These are phyloP conservation scores for Debaryomyces sp. DNA, from an alignment of 1,139 yeast species.

Conservation along the genomic window DNA sequence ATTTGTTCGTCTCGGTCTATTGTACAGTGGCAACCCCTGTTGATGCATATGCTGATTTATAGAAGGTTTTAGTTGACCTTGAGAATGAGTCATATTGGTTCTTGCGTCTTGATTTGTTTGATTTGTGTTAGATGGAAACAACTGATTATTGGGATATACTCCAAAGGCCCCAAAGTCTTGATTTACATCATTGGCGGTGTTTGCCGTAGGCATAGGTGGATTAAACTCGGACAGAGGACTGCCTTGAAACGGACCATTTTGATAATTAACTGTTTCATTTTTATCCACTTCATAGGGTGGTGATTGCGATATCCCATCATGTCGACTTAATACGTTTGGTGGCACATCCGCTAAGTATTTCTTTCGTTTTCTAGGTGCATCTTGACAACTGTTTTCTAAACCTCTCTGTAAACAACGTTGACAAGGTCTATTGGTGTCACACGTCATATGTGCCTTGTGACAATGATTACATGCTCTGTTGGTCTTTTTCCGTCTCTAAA, in stretches of 20 bases:
- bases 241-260: slow-evolving; percentile 10
- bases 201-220: background rate
- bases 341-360: slow-evolving; percentile 73
- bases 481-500: slow-evolving; percentile 56
- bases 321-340: slow-evolving; percentile 14
- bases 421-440: slow-evolving; percentile 84
- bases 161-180: slow-evolving; percentile 2
- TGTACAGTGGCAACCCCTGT: background rate
- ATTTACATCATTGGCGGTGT: slow-evolving; percentile 1
- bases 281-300: background rate
- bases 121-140: background rate
- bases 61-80: background rate
- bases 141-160: background rate
- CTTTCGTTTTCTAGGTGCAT: slow-evolving; percentile 86
- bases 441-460: slow-evolving; percentile 84
- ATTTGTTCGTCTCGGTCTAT: slow-evolving; percentile 28
- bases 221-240: slow-evolving; percentile 3
- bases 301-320: background rate
- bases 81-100: background rate
- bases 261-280: background rate
- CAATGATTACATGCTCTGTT: slow-evolving; percentile 86
- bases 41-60: background rate
- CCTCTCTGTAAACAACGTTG: slow-evolving; percentile 74
- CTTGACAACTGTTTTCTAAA: slow-evolving; percentile 72
- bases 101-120: background rate